Base-by-base conservation (phyloP, 75 land plant species). In the Isoetes taiwanensis region DNA sequence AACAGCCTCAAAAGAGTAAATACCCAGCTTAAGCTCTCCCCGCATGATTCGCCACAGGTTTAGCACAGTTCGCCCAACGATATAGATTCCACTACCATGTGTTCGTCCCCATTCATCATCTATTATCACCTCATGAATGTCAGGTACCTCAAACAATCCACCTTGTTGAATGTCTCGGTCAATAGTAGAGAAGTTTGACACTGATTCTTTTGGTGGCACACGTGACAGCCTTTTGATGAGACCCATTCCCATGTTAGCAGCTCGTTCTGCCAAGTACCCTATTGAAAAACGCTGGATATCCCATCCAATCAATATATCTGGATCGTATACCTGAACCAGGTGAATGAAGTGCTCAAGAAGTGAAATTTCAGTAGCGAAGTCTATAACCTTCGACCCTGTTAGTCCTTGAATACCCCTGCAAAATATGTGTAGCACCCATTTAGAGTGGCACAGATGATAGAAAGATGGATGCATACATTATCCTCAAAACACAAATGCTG, bases 61-160 rank as follows among this genome's bases (percentile, higher is more conserved):
- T 20, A 87, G 78, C 19, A 93, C 83, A 67, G 80, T 79, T 53
- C 98, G 75, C 52, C 98, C 98, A 56, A 75, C 78, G 48, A 93
- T 80, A 65, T 84, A 87, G 2, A 93, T 58, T 17, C 98, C 98
- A 77, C 95, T 84, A 10, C 81, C 90, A 77, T 93, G 95, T 4
- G 89, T 84, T 35, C 90, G 78, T 3, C 98, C 89, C 98, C 95
- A 87, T 65, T 93, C 98, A 73, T 87, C 95, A 56, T 73, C 80
- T 59, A 93, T 76, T 10, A 83, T 64, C 59, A 66, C 28, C 41
- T 66, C 76, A 28, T 69, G 54, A 26, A 58, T 32, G 16, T 54
- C 34, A 46, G 43, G 34, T 64, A 73, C 30, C 56, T 77, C 76
- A 37, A 59, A 3, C 26, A 24, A 12, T 23, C n/a, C 31, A 54